These are phyloP conservation scores for Cytospora schulzeri DNA, from an alignment of 2,329 filamentous ascomycete genomes.

Conservation along the genomic window DNA sequence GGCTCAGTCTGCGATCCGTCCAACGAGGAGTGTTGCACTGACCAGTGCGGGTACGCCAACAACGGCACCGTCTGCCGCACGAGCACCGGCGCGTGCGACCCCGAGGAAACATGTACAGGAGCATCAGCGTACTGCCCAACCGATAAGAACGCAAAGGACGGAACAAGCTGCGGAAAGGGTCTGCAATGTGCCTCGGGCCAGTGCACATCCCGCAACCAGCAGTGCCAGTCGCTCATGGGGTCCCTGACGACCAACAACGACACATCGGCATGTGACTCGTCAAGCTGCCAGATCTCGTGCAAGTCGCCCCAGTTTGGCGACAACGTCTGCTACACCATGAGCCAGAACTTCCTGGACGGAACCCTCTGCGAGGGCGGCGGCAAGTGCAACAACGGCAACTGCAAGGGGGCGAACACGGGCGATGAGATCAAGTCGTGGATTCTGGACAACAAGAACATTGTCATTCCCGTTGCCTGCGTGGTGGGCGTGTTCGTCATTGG, in stretches of 20 bases:
- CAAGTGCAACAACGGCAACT: constrained; percentile 75
- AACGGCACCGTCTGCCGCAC: constrained; percentile 76
- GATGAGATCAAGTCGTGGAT: constrained; percentile 79
- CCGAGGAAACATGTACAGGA: constrained; percentile 80
- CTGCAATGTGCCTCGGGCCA: constrained; percentile 88
- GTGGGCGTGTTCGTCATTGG: constrained; percentile 75
- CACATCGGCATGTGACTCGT: constrained; percentile 75
- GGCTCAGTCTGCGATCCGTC: constrained; percentile 76
- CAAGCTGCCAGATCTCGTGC: constrained; percentile 77
- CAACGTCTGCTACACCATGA: constrained; percentile 71
- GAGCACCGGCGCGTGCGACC: constrained; percentile 81
- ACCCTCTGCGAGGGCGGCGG: constrained; percentile 83
- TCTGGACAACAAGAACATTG: constrained; percentile 72
- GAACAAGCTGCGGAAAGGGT: constrained; percentile 70
- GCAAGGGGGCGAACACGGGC: constrained; percentile 68
- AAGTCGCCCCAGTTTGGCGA: constrained; percentile 67
- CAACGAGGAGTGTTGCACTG: constrained; percentile 81
- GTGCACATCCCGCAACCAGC: constrained; percentile 87
- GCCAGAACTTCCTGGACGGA: constrained; percentile 93
- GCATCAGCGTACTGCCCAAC: constrained; percentile 70
- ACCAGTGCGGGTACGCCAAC: constrained; percentile 66
- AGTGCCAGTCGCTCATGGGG: constrained; percentile 85
- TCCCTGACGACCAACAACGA: constrained; percentile 72
- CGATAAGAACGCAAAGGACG: constrained; percentile 72
- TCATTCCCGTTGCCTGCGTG: constrained; percentile 75